Conservation (phyloP, 2,329 filamentous ascomycete genomes). For the Emericellopsis cladophorae region DNA sequence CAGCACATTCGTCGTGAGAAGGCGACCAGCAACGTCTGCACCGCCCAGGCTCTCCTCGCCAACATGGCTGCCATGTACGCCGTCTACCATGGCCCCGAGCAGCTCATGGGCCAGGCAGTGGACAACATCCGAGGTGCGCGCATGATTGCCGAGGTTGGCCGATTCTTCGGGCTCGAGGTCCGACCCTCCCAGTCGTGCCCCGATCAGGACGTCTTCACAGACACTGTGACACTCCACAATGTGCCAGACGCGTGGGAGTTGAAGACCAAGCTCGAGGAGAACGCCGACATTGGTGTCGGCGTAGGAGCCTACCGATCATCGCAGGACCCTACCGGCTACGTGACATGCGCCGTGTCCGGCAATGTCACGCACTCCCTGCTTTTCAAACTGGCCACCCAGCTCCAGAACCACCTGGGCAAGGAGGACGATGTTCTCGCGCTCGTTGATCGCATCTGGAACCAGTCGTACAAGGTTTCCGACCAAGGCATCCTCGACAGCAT, state of each 20-base stretch:
- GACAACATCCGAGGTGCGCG: constrained; percentile 49
- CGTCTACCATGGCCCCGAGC: constrained; percentile 80
- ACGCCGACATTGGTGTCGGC: neutral
- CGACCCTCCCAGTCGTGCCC: constrained; percentile 25
- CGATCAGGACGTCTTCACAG: constrained; percentile 45
- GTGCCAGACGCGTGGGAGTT: constrained; percentile 8
- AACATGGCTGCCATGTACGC: constrained; percentile 97
- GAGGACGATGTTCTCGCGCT: neutral
- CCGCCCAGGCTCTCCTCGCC: constrained; percentile 81
- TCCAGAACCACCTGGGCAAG: neutral
- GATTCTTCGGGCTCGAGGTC: constrained; percentile 40
- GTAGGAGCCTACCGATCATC: constrained; percentile 14
- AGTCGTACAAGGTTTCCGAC: neutral
- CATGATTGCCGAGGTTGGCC: constrained; percentile 52
- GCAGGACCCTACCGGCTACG: constrained; percentile 17
- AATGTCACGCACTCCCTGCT: constrained; percentile 14
- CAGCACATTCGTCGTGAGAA: constrained; percentile 95
- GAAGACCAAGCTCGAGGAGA: neutral
- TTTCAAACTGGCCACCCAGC: constrained; percentile 8
- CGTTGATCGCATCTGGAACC: neutral
- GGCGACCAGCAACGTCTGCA: constrained; percentile 96
- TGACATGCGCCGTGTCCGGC: constrained; percentile 14
- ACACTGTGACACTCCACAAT: constrained; percentile 61
- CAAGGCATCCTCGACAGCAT: constrained; percentile 25
- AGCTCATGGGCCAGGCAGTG: constrained; percentile 73